Conservation (phyloP, 495 filamentous ascomycete species). For the Aspergillus saccharolyticus region DNA sequence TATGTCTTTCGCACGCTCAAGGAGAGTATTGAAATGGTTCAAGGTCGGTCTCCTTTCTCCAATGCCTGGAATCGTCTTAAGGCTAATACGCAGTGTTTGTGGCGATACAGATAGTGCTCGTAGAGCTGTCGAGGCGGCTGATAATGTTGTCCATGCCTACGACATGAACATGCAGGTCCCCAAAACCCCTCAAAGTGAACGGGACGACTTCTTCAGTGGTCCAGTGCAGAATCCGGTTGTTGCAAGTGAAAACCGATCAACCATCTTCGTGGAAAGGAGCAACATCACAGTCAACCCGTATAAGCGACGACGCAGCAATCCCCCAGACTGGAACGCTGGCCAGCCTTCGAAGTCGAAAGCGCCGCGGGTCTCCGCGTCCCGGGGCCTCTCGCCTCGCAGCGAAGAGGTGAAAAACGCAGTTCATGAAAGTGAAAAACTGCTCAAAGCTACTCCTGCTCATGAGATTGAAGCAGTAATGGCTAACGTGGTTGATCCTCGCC, state of each 20-base stretch:
- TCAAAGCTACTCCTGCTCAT: slow-evolving; percentile 35
- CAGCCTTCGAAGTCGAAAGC: slow-evolving; percentile 37
- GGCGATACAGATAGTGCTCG: slow-evolving; percentile 60
- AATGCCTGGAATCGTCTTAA: no score
- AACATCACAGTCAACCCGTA: slow-evolving; percentile 43
- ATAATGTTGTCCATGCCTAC: slow-evolving; percentile 85
- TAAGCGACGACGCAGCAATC: slow-evolving; percentile 47
- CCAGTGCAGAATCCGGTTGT: slow-evolving; percentile 16
- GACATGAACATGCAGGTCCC: slow-evolving; percentile 81
- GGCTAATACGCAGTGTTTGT: not conserved
- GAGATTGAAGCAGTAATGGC: slow-evolving; percentile 42
- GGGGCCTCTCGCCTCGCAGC: slow-evolving; percentile 46
- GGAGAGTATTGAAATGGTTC: slow-evolving; percentile 71
- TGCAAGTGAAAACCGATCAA: slow-evolving; percentile 30
- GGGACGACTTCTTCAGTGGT: slow-evolving; percentile 31
- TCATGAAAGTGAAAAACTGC: slow-evolving; percentile 46
- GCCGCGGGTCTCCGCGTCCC: slow-evolving; percentile 28
- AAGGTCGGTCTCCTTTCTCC: slow-evolving; percentile 30
- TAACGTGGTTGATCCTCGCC: slow-evolving; percentile 37
- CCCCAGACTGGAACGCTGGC: slow-evolving; percentile 29
- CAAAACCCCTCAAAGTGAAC: slow-evolving; percentile 47
- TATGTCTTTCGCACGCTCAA: slow-evolving; percentile 60
- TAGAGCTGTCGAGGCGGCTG: slow-evolving; percentile 73
- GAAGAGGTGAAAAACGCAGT: slow-evolving; percentile 46
- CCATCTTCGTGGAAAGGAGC: slow-evolving; percentile 41